Conservation (phyloP, 768 basidiomycete species). For the Chlorophyllum brunneum region DNA sequence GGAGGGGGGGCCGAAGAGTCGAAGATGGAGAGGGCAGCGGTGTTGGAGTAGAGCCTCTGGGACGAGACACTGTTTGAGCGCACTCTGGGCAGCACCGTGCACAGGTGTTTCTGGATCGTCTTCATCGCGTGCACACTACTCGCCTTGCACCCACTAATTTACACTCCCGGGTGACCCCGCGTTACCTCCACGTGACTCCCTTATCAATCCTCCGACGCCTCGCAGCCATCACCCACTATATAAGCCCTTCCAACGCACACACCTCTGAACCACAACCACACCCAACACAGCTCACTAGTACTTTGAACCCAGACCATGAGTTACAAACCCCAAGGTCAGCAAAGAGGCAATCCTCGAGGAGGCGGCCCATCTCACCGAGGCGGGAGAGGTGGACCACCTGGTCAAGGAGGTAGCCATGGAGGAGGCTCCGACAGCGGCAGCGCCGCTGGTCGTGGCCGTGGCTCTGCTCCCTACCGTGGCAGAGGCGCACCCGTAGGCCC, state of each 20-base stretch:
- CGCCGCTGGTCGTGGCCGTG: conserved; percentile 7
- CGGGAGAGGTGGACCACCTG: conserved; percentile 15
- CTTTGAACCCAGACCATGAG: too few relatives aligned
- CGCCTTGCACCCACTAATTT: too few relatives aligned
- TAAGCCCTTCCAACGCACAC: too few relatives aligned
- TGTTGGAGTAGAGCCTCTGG: conserved; percentile 40
- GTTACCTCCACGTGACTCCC: too few relatives aligned
- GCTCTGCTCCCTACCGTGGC: conserved; percentile 12
- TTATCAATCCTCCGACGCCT: too few relatives aligned
- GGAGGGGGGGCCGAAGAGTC: conserved; percentile 21
- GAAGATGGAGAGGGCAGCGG: conserved; percentile 19
- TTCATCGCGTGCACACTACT: too few relatives aligned
- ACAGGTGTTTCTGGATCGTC: conserved; percentile 50
- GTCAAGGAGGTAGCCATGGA: conserved; percentile 12
- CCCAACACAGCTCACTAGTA: too few relatives aligned
- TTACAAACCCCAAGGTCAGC: conserved; percentile 14
- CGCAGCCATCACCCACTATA: too few relatives aligned
- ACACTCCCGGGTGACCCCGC: too few relatives aligned
- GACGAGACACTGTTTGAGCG: conserved; percentile 41
- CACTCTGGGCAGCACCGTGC: conserved; percentile 37
- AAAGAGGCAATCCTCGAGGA: conserved; percentile 20
- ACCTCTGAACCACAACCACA: too few relatives aligned
- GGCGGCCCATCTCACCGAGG: conserved; percentile 23
- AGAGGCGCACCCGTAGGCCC: conserved; percentile 24
- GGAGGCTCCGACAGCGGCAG: conserved; percentile 7